These are phyloP conservation scores for Sequoia sempervirens DNA, from an alignment of 75 land plant species.

Conservation along the genomic window DNA sequence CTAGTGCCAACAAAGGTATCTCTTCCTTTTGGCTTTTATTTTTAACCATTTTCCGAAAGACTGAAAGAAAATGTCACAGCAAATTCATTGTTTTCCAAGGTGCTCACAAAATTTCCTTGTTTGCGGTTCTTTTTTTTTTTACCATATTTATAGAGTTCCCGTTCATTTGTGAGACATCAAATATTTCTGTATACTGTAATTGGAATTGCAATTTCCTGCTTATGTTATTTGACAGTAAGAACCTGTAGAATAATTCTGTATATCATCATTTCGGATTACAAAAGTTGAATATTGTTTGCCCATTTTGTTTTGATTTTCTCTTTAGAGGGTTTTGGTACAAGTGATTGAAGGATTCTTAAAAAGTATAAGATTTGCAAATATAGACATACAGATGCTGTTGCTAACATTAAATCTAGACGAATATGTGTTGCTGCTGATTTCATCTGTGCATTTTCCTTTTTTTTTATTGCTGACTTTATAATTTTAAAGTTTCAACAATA, in stretches of 20 bases:
- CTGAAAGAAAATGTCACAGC: neutral
- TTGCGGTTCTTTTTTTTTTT: neutral
- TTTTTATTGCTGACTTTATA: neutral
- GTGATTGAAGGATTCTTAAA: neutral
- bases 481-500: neutral
- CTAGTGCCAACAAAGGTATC: too few species aligned
- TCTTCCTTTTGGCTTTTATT: too few species aligned
- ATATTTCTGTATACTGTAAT: neutral
- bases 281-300: neutral
- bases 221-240: neutral
- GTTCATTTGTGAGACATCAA: neutral
- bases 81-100: neutral
- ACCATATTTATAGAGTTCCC: neutral
- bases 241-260: neutral
- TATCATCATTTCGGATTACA: neutral
- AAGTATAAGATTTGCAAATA: neutral
- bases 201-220: neutral
- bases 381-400: neutral
- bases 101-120: neutral
- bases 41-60: too few species aligned
- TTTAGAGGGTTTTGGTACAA: neutral
- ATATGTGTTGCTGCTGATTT: neutral
- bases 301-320: neutral
- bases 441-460: neutral
- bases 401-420: neutral